Evolutionary conservation across 345 rosid genomes (phyloP).

Genomic region (Populus tremula): DNA sequence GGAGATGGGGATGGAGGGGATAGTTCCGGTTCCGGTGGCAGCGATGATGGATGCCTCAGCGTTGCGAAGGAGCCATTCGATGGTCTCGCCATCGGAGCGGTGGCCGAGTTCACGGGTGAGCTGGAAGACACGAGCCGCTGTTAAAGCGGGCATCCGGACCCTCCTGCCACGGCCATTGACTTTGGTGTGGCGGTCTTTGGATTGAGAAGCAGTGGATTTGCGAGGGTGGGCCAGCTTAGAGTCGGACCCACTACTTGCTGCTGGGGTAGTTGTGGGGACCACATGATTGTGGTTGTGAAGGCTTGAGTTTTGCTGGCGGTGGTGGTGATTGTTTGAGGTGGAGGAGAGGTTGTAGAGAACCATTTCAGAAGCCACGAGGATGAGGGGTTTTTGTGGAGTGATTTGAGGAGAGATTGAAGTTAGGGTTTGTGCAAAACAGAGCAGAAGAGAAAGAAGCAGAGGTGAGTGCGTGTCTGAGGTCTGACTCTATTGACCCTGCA

Average conservation of each 20-base stretch:
- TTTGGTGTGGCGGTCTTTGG: conserved; percentile 70
- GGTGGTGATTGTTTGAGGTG: background rate
- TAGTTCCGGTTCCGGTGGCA: conserved; percentile 54
- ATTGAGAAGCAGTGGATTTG: conserved; percentile 6
- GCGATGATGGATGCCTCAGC: conserved; percentile 61
- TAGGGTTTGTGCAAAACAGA: conserved; percentile 15
- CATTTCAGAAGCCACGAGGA: conserved; percentile 12
- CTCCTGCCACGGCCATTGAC: conserved; percentile 73
- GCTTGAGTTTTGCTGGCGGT: conserved; percentile 15
- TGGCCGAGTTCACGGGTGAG: conserved; percentile 72
- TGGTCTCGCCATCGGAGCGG: conserved; percentile 64
- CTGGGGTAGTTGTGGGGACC: conserved; percentile 11
- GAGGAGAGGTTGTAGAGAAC: conserved; percentile 3
- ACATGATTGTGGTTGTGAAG: conserved; percentile 11
- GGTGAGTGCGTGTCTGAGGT: background rate
- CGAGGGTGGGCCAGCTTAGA: conserved; percentile 16
- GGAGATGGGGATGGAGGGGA: conserved; percentile 40
- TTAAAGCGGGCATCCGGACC: conserved; percentile 64
- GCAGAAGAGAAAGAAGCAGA: background rate
- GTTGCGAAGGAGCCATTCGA: conserved; percentile 62
- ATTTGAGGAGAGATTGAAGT: background rate
- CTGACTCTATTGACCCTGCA: conserved; percentile 25
- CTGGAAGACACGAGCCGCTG: conserved; percentile 75
- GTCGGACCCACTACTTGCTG: conserved; percentile 2
- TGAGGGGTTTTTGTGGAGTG: background rate